Conservation (phyloP, 2,329 filamentous ascomycete genomes). For the Fusarium clavum region DNA sequence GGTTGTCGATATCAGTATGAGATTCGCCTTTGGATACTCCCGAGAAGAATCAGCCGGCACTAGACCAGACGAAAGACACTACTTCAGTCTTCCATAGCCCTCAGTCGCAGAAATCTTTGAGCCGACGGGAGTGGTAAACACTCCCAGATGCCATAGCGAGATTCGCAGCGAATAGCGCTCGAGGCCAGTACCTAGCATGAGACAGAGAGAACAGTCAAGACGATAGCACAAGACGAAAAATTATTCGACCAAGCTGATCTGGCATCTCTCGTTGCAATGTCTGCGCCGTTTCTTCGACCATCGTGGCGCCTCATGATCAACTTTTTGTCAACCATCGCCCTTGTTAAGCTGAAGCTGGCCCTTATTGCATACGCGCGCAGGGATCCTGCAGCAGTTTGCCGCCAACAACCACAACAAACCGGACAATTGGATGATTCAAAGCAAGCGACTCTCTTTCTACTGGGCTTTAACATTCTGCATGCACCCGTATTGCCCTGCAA, state of each 20-base stretch:
- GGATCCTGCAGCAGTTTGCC: constrained; percentile 22
- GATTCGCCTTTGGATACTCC: constrained; percentile 47
- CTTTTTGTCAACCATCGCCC: constrained; percentile 35
- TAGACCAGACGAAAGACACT: constrained; percentile 50
- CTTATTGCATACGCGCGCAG: constrained; percentile 23
- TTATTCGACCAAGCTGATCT: constrained; percentile 60
- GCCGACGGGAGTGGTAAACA: constrained; percentile 51
- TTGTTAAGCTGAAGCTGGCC: constrained; percentile 18
- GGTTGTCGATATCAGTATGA: constrained; percentile 43
- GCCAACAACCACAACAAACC: constrained; percentile 19
- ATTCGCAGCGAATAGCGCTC: constrained; percentile 70
- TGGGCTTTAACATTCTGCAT: constrained; percentile 17
- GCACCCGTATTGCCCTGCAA: constrained; percentile 23
- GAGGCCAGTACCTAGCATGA: constrained; percentile 73
- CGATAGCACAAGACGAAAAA: constrained; percentile 75
- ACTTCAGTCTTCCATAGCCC: constrained; percentile 59
- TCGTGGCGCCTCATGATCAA: constrained; percentile 39
- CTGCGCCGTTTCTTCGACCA: constrained; percentile 51
- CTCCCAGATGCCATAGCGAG: constrained; percentile 65
- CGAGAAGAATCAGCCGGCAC: constrained; percentile 47
- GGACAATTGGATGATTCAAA: constrained; percentile 12
- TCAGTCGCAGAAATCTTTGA: constrained; percentile 60
- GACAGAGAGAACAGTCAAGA: constrained; percentile 64
- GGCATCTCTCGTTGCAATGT: constrained; percentile 56
- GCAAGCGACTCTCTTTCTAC: not conserved